A percentile compares a stretch with the other conserved stretches of the same genome.
Evolutionary conservation across 2,329 filamentous ascomycete species (phyloP).

Genomic region (Dactylellina cionopaga): DNA sequence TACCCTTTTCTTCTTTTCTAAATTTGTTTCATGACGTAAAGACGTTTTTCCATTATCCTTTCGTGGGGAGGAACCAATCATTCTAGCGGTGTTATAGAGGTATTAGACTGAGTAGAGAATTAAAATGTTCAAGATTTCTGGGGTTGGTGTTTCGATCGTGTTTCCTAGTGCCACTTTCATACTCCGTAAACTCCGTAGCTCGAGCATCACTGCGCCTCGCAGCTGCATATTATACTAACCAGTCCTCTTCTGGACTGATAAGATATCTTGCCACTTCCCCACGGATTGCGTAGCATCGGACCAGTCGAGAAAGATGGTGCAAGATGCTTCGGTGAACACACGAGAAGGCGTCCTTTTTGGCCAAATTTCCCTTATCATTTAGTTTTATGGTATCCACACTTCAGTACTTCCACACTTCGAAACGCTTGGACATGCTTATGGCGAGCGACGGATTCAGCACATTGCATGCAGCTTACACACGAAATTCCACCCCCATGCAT

Average conservation of each 20-base stretch:
- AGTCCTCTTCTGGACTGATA: not conserved
- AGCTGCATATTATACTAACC: not conserved
- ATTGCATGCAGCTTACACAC: constrained; percentile 18
- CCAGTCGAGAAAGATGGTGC: not conserved
- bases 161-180: not conserved
- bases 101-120: not conserved
- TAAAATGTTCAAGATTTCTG: not conserved
- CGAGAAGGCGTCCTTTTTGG: not conserved
- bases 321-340: not conserved
- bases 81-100: too few relatives aligned
- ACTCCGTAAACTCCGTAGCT: too few relatives aligned
- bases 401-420: too few relatives aligned
- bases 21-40: not conserved
- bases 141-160: not conserved
- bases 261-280: not conserved
- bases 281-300: constrained; percentile 16
- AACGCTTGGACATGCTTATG: too few relatives aligned
- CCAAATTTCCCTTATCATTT: constrained; percentile 2
- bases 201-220: not conserved
- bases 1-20: not conserved
- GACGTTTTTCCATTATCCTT: not conserved
- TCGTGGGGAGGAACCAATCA: too few relatives aligned
- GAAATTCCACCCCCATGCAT: not conserved
- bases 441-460: constrained; percentile 24
- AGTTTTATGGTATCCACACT: too few relatives aligned